Percentiles rank a stretch among this genome's conserved stretches.
Evolutionary conservation across 164 flowering plant species (phyloP).

Genomic region (Annona squamosa): DNA sequence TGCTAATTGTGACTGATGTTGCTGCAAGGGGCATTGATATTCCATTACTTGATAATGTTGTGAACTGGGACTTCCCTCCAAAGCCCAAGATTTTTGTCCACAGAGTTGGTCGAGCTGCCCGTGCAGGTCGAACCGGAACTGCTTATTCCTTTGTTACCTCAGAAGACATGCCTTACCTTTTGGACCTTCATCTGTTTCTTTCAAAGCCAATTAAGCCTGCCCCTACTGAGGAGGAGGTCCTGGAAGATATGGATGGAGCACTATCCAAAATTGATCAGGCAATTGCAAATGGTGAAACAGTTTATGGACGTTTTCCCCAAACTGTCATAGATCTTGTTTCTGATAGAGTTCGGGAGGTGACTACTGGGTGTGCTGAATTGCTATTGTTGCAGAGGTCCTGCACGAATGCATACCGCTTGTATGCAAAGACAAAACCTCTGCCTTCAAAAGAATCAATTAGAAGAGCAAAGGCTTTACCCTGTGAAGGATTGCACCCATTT

Average conservation of each 20-base stretch:
- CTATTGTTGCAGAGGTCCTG: conserved; percentile 49
- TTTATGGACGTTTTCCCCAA: conserved; percentile 93
- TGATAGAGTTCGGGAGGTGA: conserved; percentile 67
- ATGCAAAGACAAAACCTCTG: conserved; percentile 72
- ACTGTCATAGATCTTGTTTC: conserved; percentile 69
- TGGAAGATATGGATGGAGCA: conserved; percentile 53
- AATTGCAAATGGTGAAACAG: conserved; percentile 68
- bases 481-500: conserved; percentile 83
- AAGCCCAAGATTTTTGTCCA: conserved; percentile 94
- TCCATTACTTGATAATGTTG: conserved; percentile 91
- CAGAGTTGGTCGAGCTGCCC: conserved; percentile 94
- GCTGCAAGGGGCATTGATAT: conserved; percentile 99
- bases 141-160: conserved; percentile 83
- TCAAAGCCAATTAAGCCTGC: conserved; percentile 87
- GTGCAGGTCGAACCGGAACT: conserved; percentile 89
- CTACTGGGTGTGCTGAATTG: conserved; percentile 72
- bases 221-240: conserved; percentile 79
- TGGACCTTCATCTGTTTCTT: conserved; percentile 96
- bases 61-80: conserved; percentile 96
- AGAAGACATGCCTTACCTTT: conserved; percentile 79
- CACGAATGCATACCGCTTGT: conserved; percentile 68
- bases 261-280: conserved; percentile 60
- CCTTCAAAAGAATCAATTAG: conserved; percentile 79
- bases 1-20: conserved; percentile 88
- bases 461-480: conserved; percentile 66